Evolutionary conservation across 2,329 filamentous ascomycete genomes (phyloP).

Genomic region (Cercospora sp.): DNA sequence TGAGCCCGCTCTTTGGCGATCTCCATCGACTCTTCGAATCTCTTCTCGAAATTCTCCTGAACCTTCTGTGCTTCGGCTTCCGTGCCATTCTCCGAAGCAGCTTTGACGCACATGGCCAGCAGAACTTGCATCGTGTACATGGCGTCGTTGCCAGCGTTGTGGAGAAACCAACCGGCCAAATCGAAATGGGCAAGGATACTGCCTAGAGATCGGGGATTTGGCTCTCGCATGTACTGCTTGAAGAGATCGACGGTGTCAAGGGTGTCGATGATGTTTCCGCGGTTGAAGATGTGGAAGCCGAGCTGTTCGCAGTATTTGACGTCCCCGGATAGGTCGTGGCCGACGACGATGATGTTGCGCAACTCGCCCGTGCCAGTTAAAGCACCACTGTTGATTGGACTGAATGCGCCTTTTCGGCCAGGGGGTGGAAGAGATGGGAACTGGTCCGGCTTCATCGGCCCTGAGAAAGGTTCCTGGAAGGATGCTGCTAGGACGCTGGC

Average conservation of each 20-base stretch:
- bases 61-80: slow-evolving; percentile 31
- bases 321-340: slow-evolving; percentile 70
- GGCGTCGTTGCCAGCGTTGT: slow-evolving; percentile 44
- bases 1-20: slow-evolving; percentile 35
- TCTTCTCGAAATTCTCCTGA: slow-evolving; percentile 32
- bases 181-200: slow-evolving; percentile 64
- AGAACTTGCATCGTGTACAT: slow-evolving; percentile 54
- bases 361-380: slow-evolving; percentile 29
- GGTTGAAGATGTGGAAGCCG: slow-evolving; percentile 60
- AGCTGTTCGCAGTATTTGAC: slow-evolving; percentile 65
- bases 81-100: slow-evolving; percentile 38
- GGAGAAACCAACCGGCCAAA: slow-evolving; percentile 55
- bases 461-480: slow-evolving; percentile 59
- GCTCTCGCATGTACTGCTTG: slow-evolving; percentile 59
- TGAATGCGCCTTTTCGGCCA: not conserved
- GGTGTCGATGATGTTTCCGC: slow-evolving; percentile 53
- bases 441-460: not conserved
- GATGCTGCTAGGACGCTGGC: slow-evolving; percentile 52
- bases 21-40: slow-evolving; percentile 33
- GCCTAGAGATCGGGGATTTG: slow-evolving; percentile 56
- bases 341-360: slow-evolving; percentile 72
- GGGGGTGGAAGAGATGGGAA: not conserved
- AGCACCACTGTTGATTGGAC: not conserved
- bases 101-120: slow-evolving; percentile 59
- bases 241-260: slow-evolving; percentile 72